These are phyloP conservation scores for Termitomyces heimii DNA, from an alignment of 768 basidiomycete genomes.

Conservation along the genomic window DNA sequence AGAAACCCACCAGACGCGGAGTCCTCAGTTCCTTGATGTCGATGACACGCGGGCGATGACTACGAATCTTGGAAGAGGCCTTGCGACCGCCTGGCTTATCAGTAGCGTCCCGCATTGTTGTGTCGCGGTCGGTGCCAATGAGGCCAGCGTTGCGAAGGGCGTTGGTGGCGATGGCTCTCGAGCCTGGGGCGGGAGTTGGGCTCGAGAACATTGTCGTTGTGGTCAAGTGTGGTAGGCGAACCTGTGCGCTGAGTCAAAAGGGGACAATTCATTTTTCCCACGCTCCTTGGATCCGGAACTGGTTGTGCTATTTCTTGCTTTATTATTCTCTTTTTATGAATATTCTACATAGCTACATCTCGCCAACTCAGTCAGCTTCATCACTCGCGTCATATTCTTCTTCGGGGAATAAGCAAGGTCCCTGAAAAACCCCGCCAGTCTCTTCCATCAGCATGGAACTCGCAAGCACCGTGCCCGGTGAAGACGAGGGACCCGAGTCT, in stretches of 20 bases:
- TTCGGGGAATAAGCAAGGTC: conserved; percentile 26
- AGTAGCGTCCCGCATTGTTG: conserved; percentile 65
- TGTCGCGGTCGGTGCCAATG: conserved; percentile 71
- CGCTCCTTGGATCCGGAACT: conserved; percentile 7
- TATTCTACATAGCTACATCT: not conserved
- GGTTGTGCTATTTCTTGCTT: not conserved
- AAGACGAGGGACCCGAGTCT: not conserved
- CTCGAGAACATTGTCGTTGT: conserved; percentile 34
- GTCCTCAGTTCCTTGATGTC: conserved; percentile 52
- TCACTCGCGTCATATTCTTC: conserved; percentile 11
- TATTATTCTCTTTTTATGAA: not conserved
- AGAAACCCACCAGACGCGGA: conserved; percentile 63
- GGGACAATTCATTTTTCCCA: conserved; percentile 22
- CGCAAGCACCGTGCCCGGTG: not conserved
- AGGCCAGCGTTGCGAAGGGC: conserved; percentile 69
- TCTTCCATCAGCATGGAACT: conserved; percentile 15
- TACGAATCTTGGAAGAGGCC: conserved; percentile 52
- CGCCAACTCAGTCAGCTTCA: conserved; percentile 5
- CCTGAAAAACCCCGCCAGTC: conserved; percentile 24
- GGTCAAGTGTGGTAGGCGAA: conserved; percentile 14
- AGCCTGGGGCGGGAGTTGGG: conserved; percentile 51
- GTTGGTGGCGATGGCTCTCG: conserved; percentile 51
- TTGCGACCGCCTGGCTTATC: conserved; percentile 74
- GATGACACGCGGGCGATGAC: conserved; percentile 54
- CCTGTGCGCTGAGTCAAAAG: conserved; percentile 27